These are phyloP conservation scores for Shiraia sp. DNA, from an alignment of 2,329 filamentous ascomycete genomes.

Conservation along the genomic window DNA sequence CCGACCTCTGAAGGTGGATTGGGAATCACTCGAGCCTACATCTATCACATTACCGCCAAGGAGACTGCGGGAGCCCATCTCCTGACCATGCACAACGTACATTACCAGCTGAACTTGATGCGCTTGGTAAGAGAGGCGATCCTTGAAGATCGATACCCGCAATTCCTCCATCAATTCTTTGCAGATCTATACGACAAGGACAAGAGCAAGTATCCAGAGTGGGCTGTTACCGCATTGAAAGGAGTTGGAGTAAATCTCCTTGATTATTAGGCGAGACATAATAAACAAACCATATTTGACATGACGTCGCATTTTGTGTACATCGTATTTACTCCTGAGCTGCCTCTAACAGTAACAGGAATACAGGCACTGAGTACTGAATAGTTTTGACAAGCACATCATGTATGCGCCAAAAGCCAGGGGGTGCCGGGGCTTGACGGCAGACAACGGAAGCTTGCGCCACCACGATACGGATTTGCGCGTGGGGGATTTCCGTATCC, in stretches of 20 bases:
- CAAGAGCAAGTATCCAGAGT: slow-evolving; percentile 71
- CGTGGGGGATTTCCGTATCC: too few species aligned
- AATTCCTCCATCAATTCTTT: slow-evolving; percentile 80
- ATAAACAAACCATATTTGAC: too few species aligned
- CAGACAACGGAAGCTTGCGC: background rate
- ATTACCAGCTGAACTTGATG: slow-evolving; percentile 89
- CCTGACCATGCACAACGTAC: slow-evolving; percentile 93
- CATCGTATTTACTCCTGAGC: too few species aligned
- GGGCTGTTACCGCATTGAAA: slow-evolving; percentile 80
- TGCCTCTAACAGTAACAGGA: too few species aligned
- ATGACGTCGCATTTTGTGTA: too few species aligned
- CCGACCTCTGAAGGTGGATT: slow-evolving; percentile 68
- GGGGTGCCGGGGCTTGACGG: too few species aligned
- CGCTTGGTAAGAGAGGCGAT: slow-evolving; percentile 73
- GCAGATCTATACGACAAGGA: slow-evolving; percentile 66
- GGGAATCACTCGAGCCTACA: slow-evolving; percentile 83
- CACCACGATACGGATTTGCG: too few species aligned
- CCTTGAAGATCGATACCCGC: slow-evolving; percentile 77
- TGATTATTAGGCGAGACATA: slow-evolving; percentile 21
- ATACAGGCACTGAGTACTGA: too few species aligned
- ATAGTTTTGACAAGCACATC: too few species aligned
- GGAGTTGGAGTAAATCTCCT: slow-evolving; percentile 69
- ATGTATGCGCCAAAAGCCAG: too few species aligned
- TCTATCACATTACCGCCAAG: slow-evolving; percentile 89
- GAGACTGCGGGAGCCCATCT: slow-evolving; percentile 89